Conservation (phyloP, 768 basidiomycete species). For the Boletus vinaceobasis region DNA sequence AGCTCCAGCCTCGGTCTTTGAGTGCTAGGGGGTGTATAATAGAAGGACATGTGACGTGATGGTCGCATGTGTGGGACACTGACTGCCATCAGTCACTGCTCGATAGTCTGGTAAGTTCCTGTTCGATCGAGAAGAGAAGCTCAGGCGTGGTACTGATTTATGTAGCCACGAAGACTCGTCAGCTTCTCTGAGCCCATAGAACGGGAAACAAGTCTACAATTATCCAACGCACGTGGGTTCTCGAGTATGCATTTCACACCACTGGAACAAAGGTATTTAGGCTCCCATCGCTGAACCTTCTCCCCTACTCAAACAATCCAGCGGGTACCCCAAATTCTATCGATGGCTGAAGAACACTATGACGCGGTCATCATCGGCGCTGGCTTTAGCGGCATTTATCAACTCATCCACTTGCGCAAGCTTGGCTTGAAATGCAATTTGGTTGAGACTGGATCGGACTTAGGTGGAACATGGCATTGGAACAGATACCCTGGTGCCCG, state of each 20-base stretch:
- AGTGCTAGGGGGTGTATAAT: neutral
- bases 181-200: neutral
- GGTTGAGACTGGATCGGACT: slow-evolving; percentile 4
- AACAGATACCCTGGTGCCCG: slow-evolving; percentile 14
- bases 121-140: neutral
- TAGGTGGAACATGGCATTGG: slow-evolving; percentile 12
- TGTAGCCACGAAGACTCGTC: too few species aligned
- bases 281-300: neutral
- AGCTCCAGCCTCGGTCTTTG: neutral
- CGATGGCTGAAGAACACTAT: slow-evolving; percentile 5
- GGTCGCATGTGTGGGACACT: neutral
- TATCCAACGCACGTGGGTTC: neutral
- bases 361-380: slow-evolving; percentile 10
- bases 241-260: neutral
- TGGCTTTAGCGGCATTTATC: slow-evolving; percentile 8
- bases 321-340: neutral
- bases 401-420: slow-evolving; percentile 8
- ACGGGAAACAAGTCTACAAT: neutral
- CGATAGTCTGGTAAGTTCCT: neutral
- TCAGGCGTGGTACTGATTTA: neutral
- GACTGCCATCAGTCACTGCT: neutral
- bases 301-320: neutral
- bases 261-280: neutral
- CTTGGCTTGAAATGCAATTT: slow-evolving; percentile 7
- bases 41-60: neutral